Base-by-base conservation (phyloP, 345 rosid species). In the Acer campestre region DNA sequence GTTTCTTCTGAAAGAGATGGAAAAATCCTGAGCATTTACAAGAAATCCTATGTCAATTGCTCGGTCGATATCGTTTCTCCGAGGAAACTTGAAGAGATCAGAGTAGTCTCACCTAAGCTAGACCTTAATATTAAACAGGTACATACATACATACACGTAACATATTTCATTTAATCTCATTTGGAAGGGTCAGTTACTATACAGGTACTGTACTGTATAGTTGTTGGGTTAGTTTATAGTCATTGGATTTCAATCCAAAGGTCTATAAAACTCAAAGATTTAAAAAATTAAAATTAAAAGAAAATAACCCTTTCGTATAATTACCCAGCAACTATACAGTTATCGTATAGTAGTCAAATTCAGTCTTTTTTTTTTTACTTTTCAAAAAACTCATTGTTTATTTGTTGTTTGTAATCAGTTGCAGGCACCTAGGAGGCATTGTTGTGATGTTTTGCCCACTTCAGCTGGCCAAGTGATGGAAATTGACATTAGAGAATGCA, bases 391-490 rank as follows among this genome's bases (percentile, higher is more conserved):
- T 68, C 23, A 20, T 13, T 23, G 9, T 42, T 42, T 0, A 42
- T 44, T 58, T 61, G 18, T 16, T 14, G 16, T 73, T 40, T 76
- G 42, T 3, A 3, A 82, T 68, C 80, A 91, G 97, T 77, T 96
- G 82, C 82, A 64, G 77, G 94, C 97, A 46, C 98, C 97, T 0
- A 90, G 97, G 78, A 83, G 99, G 79, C 97, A 94, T 1, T 96
- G 99, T 35, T 96, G 98, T 81, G 92, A 96, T 42, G 82, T 92
- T 31, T 83, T 90, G 55, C 90, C 92, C 23, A 86, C 98, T 51
- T 81, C 90, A 13, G 64, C 61, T 29, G 82, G 84, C 9, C 67
- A 82, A 68, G 77, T 86, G 59, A 82, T 96, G 92, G 93, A 92
- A 65, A 80, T 96, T 67, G 83, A 79, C 65, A 75, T 95, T 6